phyloP scores from a whole-genome alignment of 78 protist species.

The Dictyostelium intermedium region DNA sequence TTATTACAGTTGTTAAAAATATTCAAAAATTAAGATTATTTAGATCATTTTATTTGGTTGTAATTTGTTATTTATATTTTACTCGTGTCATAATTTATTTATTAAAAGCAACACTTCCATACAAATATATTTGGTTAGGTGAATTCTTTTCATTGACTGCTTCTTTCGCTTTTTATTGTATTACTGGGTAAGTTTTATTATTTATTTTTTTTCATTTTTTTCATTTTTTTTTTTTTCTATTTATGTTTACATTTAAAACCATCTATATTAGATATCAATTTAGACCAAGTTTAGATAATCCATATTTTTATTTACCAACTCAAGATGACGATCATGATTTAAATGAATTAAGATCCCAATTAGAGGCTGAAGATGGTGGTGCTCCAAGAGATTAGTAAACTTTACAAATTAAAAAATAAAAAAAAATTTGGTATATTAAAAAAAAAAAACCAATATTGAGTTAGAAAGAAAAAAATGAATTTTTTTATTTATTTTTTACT shows the following conservation, averaged over 20 bases:
- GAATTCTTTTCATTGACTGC: conserved; percentile 55
- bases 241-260: too few relatives aligned
- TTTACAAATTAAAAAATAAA: background rate
- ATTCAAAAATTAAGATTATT: conserved; percentile 81
- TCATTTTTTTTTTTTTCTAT: background rate
- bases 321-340: conserved; percentile 13
- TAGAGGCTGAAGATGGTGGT: background rate
- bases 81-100: conserved; percentile 87
- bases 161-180: conserved; percentile 78
- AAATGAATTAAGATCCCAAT: background rate
- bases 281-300: conserved; percentile 66
- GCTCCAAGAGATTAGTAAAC: background rate
- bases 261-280: conserved; percentile 43
- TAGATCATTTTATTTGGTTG: conserved; percentile 87
- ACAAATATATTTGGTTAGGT: conserved; percentile 68
- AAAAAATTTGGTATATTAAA: too few relatives aligned
- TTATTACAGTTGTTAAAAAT: conserved; percentile 34
- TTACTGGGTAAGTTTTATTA: conserved; percentile 81
- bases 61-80: conserved; percentile 88
- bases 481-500: background rate
- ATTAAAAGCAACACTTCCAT: conserved; percentile 81
- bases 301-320: conserved; percentile 53
- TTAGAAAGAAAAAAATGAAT: background rate
- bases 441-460: too few relatives aligned
- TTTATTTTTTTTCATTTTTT: background rate